Evolutionary conservation across 2,329 filamentous ascomycete species (phyloP), one percentile per base, ranked within the genome.

Genomic region (Colletotrichum tabaci): DNA sequence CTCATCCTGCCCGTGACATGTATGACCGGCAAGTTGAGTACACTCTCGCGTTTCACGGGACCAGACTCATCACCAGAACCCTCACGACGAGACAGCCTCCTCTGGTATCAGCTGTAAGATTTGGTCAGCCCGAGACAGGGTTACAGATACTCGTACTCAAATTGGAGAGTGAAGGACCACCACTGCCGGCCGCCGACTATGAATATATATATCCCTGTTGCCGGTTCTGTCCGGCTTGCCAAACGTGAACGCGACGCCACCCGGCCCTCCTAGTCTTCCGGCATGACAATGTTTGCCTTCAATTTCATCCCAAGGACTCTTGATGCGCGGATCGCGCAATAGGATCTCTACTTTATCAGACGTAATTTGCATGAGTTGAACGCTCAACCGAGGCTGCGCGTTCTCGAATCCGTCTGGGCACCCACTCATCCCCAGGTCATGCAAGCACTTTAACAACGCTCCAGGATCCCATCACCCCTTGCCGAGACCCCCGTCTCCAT

Each of bases 401-500:
- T 35, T 35, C 30, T 9, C 26, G 26, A 15, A n/a, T 4, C 4
- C 6, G 4, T 57, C 35, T 21, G 35, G n/a, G 12, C 18, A 21
- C 30, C 30, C 26, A 18, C 18, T 21, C 26, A 38, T 46, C 18
- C 23, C 23, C 21, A 23, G 8, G 15, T 16, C 21, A 55, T 56
- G 55, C 67, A 61, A 66, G 55, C 67, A 70, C 47, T 66, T 42
- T 30, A 56, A 16, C 26, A 13, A 18, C 0, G 23, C 16, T 30
- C 57, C 18, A 23, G 64, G 64, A 40, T 62, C 46, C 52, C 61
- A 47, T 58, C 66, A 60, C 23, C 26, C 13, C 21, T 44, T 52
- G 50, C 60, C 66, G 66, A 50, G 55, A 10, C 44, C 52, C 67
- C 53, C 46, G 53, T 60, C 26, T 53, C 61, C 66, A 69, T 13